A percentile compares a stretch with the other conserved stretches of the same genome.
Conservation (phyloP, 768 basidiomycete species). For the Plicaturopsis crispa region DNA sequence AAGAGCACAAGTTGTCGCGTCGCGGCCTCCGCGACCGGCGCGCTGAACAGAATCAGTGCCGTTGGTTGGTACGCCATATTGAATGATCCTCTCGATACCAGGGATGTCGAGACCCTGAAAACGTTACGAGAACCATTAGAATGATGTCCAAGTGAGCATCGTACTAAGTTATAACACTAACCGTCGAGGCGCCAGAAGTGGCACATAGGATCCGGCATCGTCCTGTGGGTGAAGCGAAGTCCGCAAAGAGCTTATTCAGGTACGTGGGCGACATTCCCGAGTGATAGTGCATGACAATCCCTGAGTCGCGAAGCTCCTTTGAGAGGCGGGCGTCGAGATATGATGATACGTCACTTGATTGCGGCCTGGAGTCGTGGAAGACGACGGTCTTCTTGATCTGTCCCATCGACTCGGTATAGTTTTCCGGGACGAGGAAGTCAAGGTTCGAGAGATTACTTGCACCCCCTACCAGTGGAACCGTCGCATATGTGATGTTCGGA, state of each 20-base stretch:
- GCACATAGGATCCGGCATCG: slow-evolving; percentile 16
- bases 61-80: slow-evolving; percentile 10
- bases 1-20: background rate
- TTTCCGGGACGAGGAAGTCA: slow-evolving; percentile 13
- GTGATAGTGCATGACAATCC: slow-evolving; percentile 19
- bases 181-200: slow-evolving; percentile 16
- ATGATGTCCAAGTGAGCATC: background rate
- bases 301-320: background rate
- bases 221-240: slow-evolving; percentile 11
- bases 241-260: slow-evolving; percentile 12
- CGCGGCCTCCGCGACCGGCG: slow-evolving; percentile 13
- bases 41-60: slow-evolving; percentile 9
- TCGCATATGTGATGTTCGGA: slow-evolving; percentile 21
- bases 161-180: slow-evolving; percentile 4
- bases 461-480: slow-evolving; percentile 13
- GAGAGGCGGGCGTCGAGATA: slow-evolving; percentile 12
- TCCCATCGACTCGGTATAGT: background rate
- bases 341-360: slow-evolving; percentile 2
- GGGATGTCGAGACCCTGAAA: slow-evolving; percentile 14
- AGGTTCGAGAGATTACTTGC: slow-evolving; percentile 17
- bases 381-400: slow-evolving; percentile 8
- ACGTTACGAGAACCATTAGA: background rate
- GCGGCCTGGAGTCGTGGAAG: slow-evolving; percentile 11
- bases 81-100: slow-evolving; percentile 11
- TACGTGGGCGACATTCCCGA: slow-evolving; percentile 19